phyloP scores from a whole-genome alignment of 177 flowering plant species.

The Vitis hybrid region DNA sequence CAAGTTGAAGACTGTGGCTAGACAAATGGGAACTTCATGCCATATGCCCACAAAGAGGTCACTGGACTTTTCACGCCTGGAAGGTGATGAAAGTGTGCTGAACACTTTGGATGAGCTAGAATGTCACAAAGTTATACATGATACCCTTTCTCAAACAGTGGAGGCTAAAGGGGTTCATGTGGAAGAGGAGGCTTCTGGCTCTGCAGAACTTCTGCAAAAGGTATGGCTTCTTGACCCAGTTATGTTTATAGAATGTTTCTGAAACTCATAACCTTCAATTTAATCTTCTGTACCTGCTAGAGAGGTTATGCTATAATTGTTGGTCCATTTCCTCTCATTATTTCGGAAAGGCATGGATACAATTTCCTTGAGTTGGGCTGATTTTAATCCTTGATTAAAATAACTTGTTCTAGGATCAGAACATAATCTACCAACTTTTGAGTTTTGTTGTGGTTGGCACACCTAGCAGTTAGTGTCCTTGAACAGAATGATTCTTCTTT shows the following conservation, averaged over 20 bases:
- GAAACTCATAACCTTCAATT: background rate
- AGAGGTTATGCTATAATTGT: too few species aligned
- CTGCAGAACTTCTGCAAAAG: conserved; percentile 12
- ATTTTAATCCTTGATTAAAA: too few species aligned
- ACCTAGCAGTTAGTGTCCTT: too few species aligned
- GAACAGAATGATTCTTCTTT: too few species aligned
- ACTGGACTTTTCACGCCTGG: conserved; percentile 38
- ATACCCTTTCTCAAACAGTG: conserved; percentile 9
- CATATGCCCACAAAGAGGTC: conserved; percentile 46
- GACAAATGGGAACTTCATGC: conserved; percentile 14
- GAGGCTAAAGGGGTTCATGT: background rate
- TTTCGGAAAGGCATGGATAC: too few species aligned
- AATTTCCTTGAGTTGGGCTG: too few species aligned
- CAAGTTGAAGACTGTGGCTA: conserved; percentile 14
- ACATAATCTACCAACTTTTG: too few species aligned
- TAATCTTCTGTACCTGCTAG: background rate
- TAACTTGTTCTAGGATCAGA: too few species aligned
- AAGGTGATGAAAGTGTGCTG: conserved; percentile 24
- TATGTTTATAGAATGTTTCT: conserved; percentile 3
- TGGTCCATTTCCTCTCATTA: too few species aligned
- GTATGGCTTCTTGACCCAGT: conserved; percentile 12
- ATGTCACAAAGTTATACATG: background rate
- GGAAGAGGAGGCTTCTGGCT: conserved; percentile 9
- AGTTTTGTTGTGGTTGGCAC: too few species aligned
- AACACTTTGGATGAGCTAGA: conserved; percentile 5